A percentile compares a stretch with the other conserved stretches of the same genome.
These are phyloP conservation scores for Pseudohalonectria lignicola DNA, from an alignment of 2,329 filamentous ascomycete genomes.

Conservation along the genomic window DNA sequence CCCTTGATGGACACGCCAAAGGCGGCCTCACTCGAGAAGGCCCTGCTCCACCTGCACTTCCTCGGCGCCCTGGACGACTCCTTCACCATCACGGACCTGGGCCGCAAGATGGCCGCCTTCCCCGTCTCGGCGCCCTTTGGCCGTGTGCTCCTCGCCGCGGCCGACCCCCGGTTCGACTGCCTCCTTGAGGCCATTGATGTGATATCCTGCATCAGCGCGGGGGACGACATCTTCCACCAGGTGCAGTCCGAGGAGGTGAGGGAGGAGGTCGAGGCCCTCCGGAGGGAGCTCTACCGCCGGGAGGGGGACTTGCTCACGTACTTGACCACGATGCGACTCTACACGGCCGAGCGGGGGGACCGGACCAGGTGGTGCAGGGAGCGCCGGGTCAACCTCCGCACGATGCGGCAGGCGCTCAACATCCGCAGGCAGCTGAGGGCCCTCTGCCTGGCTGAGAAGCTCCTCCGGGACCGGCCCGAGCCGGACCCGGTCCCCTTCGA, in stretches of 20 bases:
- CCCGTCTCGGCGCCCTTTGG: constrained; percentile 75
- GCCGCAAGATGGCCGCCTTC: constrained; percentile 68
- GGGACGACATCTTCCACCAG: constrained; percentile 52
- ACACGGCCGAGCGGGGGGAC: constrained; percentile 41
- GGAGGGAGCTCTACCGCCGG: constrained; percentile 47
- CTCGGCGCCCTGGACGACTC: constrained; percentile 65
- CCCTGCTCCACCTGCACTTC: constrained; percentile 67
- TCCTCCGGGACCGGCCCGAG: constrained; percentile 32
- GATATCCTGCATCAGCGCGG: constrained; percentile 51
- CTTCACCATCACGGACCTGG: constrained; percentile 63
- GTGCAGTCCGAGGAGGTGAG: constrained; percentile 44
- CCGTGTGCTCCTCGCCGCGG: constrained; percentile 72
- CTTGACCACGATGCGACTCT: constrained; percentile 51
- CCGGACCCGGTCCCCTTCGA: constrained; percentile 45
- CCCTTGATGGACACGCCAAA: constrained; percentile 78
- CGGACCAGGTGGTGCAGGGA: constrained; percentile 46
- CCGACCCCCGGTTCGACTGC: constrained; percentile 58
- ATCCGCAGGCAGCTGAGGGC: constrained; percentile 51
- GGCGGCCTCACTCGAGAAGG: constrained; percentile 67
- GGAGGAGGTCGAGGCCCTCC: constrained; percentile 36
- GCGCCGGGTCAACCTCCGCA: constrained; percentile 44
- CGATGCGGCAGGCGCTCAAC: constrained; percentile 51
- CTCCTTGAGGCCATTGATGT: constrained; percentile 79
- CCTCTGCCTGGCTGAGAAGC: constrained; percentile 39
- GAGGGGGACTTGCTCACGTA: constrained; percentile 57